Conservation (phyloP, 805 yeast genomes). For the Saccharomycopsis fermentans region DNA sequence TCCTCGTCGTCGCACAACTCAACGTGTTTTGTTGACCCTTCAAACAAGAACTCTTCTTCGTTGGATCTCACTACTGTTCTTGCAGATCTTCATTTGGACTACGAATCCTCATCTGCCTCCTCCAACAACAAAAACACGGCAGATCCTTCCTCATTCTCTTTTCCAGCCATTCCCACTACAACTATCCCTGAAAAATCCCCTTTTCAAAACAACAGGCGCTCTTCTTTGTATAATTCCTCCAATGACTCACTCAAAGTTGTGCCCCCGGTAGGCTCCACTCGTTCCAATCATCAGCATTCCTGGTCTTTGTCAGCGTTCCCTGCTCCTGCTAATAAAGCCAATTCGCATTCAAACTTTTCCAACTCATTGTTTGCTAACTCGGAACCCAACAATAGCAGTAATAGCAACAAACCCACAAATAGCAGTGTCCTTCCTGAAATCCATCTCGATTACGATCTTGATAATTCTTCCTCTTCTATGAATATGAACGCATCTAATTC, state of each 20-base stretch:
- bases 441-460: neutral
- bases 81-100: slow-evolving; percentile 15
- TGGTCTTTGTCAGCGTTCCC: slow-evolving; percentile 11
- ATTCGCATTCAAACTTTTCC: neutral
- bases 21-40: neutral
- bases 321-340: neutral
- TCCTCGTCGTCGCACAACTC: neutral
- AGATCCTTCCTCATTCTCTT: neutral
- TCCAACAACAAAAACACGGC: neutral
- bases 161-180: neutral
- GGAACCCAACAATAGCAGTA: neutral
- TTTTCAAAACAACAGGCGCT: neutral
- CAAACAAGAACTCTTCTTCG: neutral
- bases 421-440: neutral
- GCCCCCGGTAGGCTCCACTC: neutral
- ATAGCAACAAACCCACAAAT: neutral
- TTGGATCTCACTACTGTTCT: slow-evolving; percentile 15
- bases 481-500: neutral
- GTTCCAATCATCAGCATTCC: slow-evolving; percentile 7
- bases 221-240: neutral
- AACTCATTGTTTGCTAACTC: neutral
- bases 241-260: neutral
- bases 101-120: neutral
- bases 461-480: neutral
- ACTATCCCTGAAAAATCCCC: neutral